phyloP scores from a whole-genome alignment of 1,139 yeast species.

The Pichia sp. region DNA sequence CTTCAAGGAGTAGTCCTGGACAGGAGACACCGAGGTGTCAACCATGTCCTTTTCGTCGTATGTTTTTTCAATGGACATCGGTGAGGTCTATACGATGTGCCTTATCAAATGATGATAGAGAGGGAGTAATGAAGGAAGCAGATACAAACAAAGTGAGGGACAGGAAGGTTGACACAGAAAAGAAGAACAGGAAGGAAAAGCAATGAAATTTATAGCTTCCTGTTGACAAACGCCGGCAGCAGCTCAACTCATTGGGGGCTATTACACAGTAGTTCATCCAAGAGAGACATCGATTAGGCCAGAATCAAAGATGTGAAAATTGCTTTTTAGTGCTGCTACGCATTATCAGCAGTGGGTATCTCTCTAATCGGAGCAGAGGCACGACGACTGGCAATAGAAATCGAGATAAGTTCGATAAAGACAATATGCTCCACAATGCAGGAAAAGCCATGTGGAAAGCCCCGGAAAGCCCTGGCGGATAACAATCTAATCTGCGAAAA shows the following conservation, averaged over 20 bases:
- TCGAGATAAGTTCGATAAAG: background rate
- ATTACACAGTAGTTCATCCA: too few species aligned
- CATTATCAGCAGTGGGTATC: background rate
- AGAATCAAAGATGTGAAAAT: background rate
- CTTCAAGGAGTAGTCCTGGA: constrained; percentile 7
- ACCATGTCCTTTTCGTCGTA: constrained; percentile 23
- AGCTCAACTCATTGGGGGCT: too few species aligned
- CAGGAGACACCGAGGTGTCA: constrained; percentile 27
- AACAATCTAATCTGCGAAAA: background rate
- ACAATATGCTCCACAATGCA: background rate
- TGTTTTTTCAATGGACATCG: constrained; percentile 22
- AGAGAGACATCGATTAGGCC: too few species aligned
- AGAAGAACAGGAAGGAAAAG: background rate
- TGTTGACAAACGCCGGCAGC: too few species aligned
- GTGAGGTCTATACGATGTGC: too few species aligned
- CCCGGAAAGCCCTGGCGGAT: background rate
- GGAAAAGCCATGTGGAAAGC: background rate
- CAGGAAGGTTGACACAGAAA: background rate
- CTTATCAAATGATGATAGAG: too few species aligned
- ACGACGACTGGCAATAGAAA: background rate
- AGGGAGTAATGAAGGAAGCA: too few species aligned
- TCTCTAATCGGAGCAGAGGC: background rate
- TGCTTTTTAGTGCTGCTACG: background rate
- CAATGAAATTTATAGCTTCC: background rate
- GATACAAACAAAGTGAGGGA: background rate